A percentile compares a stretch with the other conserved stretches of the same genome.
These are phyloP conservation scores for Leccinum broughii DNA, from an alignment of 768 basidiomycete genomes.

Conservation along the genomic window DNA sequence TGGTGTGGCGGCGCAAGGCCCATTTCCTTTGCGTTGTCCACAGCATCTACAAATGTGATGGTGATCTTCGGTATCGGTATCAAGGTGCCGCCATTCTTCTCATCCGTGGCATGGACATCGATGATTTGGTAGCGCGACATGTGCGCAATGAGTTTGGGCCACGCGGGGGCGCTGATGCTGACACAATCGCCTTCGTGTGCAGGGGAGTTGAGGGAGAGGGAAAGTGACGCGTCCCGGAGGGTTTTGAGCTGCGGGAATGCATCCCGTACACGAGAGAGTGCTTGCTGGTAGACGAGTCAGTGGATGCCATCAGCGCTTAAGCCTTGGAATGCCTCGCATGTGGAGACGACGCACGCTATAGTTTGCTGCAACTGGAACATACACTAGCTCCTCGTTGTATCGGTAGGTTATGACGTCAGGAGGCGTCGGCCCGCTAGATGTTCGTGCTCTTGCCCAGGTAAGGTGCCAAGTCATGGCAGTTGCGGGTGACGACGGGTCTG, in stretches of 20 bases:
- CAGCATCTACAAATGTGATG: slow-evolving; percentile 24
- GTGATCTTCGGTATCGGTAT: slow-evolving; percentile 31
- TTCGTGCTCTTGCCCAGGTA: background rate
- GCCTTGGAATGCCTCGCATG: background rate
- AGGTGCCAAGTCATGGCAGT: background rate
- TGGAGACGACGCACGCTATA: slow-evolving; percentile 41
- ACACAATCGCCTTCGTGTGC: slow-evolving; percentile 37
- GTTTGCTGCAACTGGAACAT: slow-evolving; percentile 45
- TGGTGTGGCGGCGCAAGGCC: slow-evolving; percentile 43
- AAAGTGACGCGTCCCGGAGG: slow-evolving; percentile 42
- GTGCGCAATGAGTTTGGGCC: slow-evolving; percentile 43
- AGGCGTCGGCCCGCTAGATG: background rate
- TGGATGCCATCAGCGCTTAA: background rate
- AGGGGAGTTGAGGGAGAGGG: slow-evolving; percentile 42
- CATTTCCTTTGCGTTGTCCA: slow-evolving; percentile 6
- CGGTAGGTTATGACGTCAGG: slow-evolving; percentile 53
- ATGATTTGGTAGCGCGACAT: slow-evolving; percentile 50
- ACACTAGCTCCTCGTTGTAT: slow-evolving; percentile 44
- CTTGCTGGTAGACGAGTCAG: slow-evolving; percentile 40
- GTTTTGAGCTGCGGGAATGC: slow-evolving; percentile 46
- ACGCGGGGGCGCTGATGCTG: slow-evolving; percentile 53
- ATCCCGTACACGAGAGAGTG: slow-evolving; percentile 48
- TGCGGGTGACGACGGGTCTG: background rate
- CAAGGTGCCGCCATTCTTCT: background rate
- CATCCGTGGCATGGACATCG: slow-evolving; percentile 36